A percentile compares a stretch with the other conserved stretches of the same genome.
phyloP scores from a whole-genome alignment of 306 rosid genomes.

The Malus asiatica region DNA sequence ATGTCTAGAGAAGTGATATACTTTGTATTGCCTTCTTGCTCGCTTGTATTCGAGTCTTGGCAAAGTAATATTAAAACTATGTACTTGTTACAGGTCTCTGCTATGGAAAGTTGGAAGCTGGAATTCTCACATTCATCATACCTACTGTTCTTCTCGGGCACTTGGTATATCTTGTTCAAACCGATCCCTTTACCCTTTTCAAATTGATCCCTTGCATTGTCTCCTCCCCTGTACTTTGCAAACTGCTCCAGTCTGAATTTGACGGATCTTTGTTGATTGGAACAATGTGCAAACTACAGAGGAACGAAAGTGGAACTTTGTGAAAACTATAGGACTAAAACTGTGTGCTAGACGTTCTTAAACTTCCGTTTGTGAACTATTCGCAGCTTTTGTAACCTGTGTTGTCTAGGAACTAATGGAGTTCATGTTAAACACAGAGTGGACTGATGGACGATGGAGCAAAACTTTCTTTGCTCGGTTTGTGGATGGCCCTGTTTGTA shows the following conservation, averaged over 20 bases:
- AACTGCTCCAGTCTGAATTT: not conserved
- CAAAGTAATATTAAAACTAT: not conserved
- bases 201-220: not conserved
- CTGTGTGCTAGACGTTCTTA: not conserved
- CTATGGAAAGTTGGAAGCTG: slow-evolving; percentile 92
- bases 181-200: not conserved
- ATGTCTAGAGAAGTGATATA: not conserved
- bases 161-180: slow-evolving; percentile 39
- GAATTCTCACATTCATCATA: slow-evolving; percentile 63
- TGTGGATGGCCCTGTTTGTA: slow-evolving; percentile 69
- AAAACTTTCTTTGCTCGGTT: slow-evolving; percentile 54
- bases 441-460: slow-evolving; percentile 77
- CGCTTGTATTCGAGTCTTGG: not conserved
- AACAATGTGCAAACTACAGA: not conserved
- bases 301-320: not conserved
- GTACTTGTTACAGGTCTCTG: slow-evolving; percentile 56
- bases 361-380: not conserved
- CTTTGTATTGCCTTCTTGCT: not conserved
- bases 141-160: slow-evolving; percentile 80
- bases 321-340: not conserved
- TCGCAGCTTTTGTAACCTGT: not conserved
- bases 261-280: not conserved
- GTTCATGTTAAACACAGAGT: slow-evolving; percentile 40
- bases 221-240: no score
- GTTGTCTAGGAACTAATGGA: not conserved